Conservation (phyloP, 2,329 filamentous ascomycete genomes). For the Diaporthe aspalathi region DNA sequence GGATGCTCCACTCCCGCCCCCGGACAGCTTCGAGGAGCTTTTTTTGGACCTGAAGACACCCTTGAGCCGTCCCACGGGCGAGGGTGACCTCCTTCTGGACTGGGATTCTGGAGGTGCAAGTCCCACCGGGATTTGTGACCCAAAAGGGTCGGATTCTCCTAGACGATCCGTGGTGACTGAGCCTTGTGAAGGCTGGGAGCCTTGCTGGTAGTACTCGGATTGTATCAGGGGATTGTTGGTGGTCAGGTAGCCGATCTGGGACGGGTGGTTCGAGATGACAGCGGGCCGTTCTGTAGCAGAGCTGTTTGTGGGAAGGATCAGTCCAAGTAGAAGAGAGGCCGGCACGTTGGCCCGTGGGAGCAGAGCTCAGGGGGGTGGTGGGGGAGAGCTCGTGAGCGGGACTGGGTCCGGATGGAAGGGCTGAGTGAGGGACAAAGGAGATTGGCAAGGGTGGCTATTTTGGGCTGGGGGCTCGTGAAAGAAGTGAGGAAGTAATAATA, state of each 20-base stretch:
- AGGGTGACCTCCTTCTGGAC: conserved; percentile 67
- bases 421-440: conserved; percentile 17
- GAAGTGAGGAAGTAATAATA: conserved; percentile 15
- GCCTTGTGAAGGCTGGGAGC: conserved; percentile 54
- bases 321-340: conserved; percentile 19
- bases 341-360: conserved; percentile 20
- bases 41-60: conserved; percentile 75
- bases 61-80: conserved; percentile 77
- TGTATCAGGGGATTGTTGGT: conserved; percentile 76
- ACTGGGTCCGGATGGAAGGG: conserved; percentile 7
- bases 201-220: conserved; percentile 60
- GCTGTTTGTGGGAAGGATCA: conserved; percentile 35
- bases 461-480: conserved; percentile 22
- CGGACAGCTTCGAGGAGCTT: conserved; percentile 44
- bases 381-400: conserved; percentile 22
- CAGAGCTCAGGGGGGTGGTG: conserved; percentile 26
- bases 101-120: conserved; percentile 57
- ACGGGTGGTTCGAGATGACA: conserved; percentile 68
- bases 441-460: conserved; percentile 29
- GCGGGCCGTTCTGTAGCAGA: conserved; percentile 54
- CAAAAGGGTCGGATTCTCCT: conserved; percentile 30
- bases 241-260: conserved; percentile 75
- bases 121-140: conserved; percentile 40
- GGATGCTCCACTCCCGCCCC: conserved; percentile 58
- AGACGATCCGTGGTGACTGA: conserved; percentile 36